Base-by-base conservation (phyloP, 106 monocot genomes). In the Dendrobium catenatum region DNA sequence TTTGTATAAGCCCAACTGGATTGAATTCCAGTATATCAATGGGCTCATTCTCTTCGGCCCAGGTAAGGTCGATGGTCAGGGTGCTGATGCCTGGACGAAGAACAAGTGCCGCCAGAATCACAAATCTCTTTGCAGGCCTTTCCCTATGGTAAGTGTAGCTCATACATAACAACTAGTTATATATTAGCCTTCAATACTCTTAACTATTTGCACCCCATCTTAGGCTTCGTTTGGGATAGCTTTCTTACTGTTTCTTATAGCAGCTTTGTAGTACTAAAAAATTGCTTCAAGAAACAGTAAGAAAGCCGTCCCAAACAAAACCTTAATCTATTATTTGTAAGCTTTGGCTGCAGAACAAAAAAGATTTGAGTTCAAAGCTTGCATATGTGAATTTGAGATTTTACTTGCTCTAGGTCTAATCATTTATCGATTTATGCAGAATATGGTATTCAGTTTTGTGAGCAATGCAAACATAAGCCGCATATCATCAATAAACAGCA, bases 21-120 rank as follows among this genome's bases (percentile, higher is more conserved):
- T 95, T 11, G 61, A 64, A 5, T 90, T 92, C 61, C 37, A 78
- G 2, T 31, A 81, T 37, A 58, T 95, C 27, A 42, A 87, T 6
- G 81, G 81, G 0, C 64, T 95, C 7, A 68, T 16, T 0, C 41
- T 92, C 40, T 77, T 58, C 0, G 92, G 90, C 0, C 44, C 79
- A 2, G 90, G 89, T 0, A 82, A 9, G 18, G 29, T 94, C 40
- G 84, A 94, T 29, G 91, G 94, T 1, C 86, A 88, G 22, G 87
- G 90, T 0, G 43, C 72, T 0, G 18, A 46, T 0, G 82, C 87
- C 13, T 94, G 91, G 94, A 73, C 55, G 15, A 29, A 40, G 15
- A 80, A 88, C 56, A 1, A 68, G 46, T 92, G 89, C 67, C 67
- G 73, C 0, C 81, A 80, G 72, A 78, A 44, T 0, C 79, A 80